phyloP scores from a whole-genome alignment of 2,329 filamentous ascomycete species.

The Xylariaceae sp. region DNA sequence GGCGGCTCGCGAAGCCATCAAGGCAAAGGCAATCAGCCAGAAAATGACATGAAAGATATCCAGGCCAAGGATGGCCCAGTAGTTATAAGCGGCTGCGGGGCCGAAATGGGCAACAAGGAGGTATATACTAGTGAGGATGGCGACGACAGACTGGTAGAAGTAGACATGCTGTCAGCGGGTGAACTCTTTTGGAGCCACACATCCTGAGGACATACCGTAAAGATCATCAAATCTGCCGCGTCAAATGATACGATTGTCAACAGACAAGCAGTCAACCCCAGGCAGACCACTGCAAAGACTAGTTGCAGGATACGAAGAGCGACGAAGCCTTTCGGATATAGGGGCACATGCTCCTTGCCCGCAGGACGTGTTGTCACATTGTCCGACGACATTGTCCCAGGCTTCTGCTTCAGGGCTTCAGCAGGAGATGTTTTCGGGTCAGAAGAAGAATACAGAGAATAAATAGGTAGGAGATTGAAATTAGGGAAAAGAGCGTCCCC shows the following conservation, averaged over 20 bases:
- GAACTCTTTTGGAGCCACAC: not conserved
- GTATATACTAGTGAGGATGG: slow-evolving; percentile 43
- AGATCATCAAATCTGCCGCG: slow-evolving; percentile 29
- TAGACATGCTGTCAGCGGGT: not conserved
- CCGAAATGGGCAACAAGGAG: slow-evolving; percentile 39
- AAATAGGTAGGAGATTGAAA: not conserved
- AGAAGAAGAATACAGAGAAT: not conserved
- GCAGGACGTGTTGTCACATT: slow-evolving; percentile 29
- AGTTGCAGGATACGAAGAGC: slow-evolving; percentile 42
- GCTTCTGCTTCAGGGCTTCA: not conserved
- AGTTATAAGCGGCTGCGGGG: slow-evolving; percentile 43
- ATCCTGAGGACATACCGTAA: slow-evolving; percentile 35
- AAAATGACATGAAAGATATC: slow-evolving; percentile 48
- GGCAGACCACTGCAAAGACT: slow-evolving; percentile 38
- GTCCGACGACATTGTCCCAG: slow-evolving; percentile 19
- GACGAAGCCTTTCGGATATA: slow-evolving; percentile 40
- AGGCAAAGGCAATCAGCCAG: slow-evolving; percentile 44
- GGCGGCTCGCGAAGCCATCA: slow-evolving; percentile 35
- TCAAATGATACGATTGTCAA: slow-evolving; percentile 16
- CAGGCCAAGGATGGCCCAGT: slow-evolving; percentile 46
- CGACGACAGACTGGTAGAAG: slow-evolving; percentile 34
- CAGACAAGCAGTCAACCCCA: slow-evolving; percentile 42
- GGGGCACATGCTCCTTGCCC: slow-evolving; percentile 43
- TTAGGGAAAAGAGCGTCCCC: not conserved
- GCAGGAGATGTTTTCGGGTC: too few species aligned